Base-by-base conservation (phyloP, 768 basidiomycete genomes). In the Fomitopsis pulvina region DNA sequence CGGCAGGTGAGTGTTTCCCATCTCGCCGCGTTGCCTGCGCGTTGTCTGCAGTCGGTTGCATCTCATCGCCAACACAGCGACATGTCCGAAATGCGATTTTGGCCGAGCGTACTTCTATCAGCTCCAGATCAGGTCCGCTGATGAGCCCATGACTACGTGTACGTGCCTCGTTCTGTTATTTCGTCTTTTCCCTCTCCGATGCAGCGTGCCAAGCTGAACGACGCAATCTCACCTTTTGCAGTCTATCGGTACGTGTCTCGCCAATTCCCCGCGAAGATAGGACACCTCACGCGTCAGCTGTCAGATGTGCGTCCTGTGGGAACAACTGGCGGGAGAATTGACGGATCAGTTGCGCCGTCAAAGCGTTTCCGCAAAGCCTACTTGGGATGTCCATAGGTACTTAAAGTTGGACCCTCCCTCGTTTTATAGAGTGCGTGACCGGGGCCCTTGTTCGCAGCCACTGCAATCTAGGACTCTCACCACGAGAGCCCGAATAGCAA, bases 41-140 rank as follows among this genome's bases (percentile, higher is more conserved):
- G 14, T 10, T 12, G 10, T 25, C 12, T 20, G 8, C 16, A 7
- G 7, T 2, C 34, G 14, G 10, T 10, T 5, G 10, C 24, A 16
- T 18, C 18, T 48, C 3, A 20, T 20, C 21, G 39, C 21, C 16
- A 14, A 37, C 25, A 14, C 40, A 78, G 80, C 72, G 1, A 67
- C 71, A n/a, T 80, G 79, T 58, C 74, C 74, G 8, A 92, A 92
- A 58, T 99, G 95, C 65, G 93, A 94, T 61, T 73, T 85, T 62
- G 75, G 79, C 41, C 72, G 83, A 42, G 94, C 95, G 3, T 97
- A 93, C 67, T 99, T 89, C 69, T 90, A 93, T 63, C 93, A 97
- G 71, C 72, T 98, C 12, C 96, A 99, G 65, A 99, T 97, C 53
- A 72, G 95, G 40, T 94, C 90, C 57, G 92, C 90, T 0, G 91